Conservation (phyloP, 176 grass and related monocot genomes). For the Puya raimondii region DNA sequence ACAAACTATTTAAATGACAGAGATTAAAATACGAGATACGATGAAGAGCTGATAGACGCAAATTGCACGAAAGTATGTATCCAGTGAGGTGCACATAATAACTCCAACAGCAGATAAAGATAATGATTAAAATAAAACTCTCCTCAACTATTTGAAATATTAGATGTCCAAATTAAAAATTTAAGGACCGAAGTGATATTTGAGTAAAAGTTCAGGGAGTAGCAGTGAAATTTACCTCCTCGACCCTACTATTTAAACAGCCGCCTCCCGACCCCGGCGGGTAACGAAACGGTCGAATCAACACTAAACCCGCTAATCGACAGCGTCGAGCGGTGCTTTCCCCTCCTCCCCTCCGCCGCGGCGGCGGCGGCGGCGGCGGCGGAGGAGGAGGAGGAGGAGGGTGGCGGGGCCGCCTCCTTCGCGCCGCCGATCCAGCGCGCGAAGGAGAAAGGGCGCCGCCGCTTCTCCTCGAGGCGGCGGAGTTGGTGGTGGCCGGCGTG, state of each 20-base stretch:
- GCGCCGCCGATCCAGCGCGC: slow-evolving; percentile 51
- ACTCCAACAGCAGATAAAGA: no score
- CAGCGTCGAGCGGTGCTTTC: slow-evolving; percentile 46
- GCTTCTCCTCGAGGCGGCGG: slow-evolving; percentile 43
- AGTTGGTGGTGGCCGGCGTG: slow-evolving; percentile 7
- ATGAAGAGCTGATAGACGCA: no score
- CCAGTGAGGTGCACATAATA: no score
- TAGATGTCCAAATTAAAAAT: no score
- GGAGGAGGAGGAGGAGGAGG: not conserved
- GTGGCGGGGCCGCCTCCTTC: slow-evolving; percentile 1
- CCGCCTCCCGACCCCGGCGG: slow-evolving; percentile 45
- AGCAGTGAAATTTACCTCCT: no score
- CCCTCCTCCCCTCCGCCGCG: slow-evolving; percentile 33
- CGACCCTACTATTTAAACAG: slow-evolving; percentile 44
- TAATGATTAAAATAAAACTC: no score
- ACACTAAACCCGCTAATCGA: slow-evolving; percentile 66
- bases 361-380: slow-evolving; percentile 4
- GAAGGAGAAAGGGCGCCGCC: slow-evolving; percentile 43
- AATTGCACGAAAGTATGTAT: no score
- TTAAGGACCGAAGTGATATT: no score
- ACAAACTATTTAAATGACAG: no score
- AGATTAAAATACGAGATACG: no score
- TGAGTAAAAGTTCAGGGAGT: no score
- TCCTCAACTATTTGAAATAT: no score
- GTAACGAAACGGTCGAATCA: slow-evolving; percentile 76